These are phyloP conservation scores for Centaurea solstitialis DNA, from an alignment of 129 eudicot genomes.

Conservation along the genomic window DNA sequence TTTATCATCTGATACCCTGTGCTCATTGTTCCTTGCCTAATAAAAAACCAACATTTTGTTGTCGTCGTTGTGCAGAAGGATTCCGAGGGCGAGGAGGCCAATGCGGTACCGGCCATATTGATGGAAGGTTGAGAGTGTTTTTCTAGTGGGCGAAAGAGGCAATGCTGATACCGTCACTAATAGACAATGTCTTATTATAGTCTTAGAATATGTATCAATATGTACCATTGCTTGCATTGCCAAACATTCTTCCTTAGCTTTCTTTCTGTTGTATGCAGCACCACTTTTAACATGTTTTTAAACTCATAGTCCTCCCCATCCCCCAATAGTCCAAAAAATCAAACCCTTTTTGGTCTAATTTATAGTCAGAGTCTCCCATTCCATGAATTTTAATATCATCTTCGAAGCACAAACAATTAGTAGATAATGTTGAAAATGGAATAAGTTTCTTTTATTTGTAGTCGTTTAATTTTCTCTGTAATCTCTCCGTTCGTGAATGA, in stretches of 20 bases:
- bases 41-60: slow-evolving; percentile 11
- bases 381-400: not conserved
- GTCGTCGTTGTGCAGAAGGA: slow-evolving; percentile 56
- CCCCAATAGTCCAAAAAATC: not conserved
- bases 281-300: slow-evolving; percentile 26
- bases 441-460: not conserved
- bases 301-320: not conserved
- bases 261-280: slow-evolving; percentile 21
- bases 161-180: slow-evolving; percentile 22
- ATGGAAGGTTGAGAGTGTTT: slow-evolving; percentile 6
- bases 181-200: slow-evolving; percentile 26
- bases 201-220: slow-evolving; percentile 35
- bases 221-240: slow-evolving; percentile 39
- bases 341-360: not conserved
- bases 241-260: slow-evolving; percentile 20
- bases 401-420: not conserved
- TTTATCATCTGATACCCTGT: not conserved
- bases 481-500: not conserved
- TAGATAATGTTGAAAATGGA: not conserved
- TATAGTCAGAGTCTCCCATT: not conserved
- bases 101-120: slow-evolving; percentile 68
- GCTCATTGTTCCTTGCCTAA: no score
- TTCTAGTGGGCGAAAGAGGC: slow-evolving; percentile 14
- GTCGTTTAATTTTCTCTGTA: not conserved
- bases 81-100: slow-evolving; percentile 76